Percentiles rank a stretch among this genome's conserved stretches.
Evolutionary conservation across 345 rosid genomes (phyloP).

Genomic region (Aethionema arabicum): DNA sequence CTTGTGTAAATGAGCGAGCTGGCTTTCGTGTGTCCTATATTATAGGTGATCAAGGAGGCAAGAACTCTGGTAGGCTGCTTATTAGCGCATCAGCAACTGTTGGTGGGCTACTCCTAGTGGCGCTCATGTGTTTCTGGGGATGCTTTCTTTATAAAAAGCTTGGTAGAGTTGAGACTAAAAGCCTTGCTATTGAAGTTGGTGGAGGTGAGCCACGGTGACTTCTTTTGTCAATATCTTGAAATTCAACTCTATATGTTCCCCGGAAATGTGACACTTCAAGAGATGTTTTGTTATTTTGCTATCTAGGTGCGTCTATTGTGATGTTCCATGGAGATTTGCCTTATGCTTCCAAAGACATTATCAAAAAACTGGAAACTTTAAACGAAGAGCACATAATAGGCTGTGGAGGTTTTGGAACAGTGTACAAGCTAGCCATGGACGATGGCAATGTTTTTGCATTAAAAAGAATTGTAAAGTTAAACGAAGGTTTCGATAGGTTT

Average conservation of each 20-base stretch:
- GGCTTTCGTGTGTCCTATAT: constrained; percentile 25
- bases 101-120: constrained; percentile 95
- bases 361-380: constrained; percentile 81
- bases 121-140: constrained; percentile 99
- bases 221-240: constrained; percentile 10
- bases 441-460: constrained; percentile 92
- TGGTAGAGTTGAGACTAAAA: constrained; percentile 71
- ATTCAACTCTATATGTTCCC: constrained; percentile 7
- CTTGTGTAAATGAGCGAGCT: constrained; percentile 17
- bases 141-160: constrained; percentile 97
- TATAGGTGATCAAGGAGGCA: constrained; percentile 63
- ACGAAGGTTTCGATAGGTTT: constrained; percentile 92
- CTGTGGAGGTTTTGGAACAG: constrained; percentile 93
- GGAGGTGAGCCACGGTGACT: constrained; percentile 62
- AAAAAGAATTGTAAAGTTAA: constrained; percentile 80
- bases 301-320: constrained; percentile 89
- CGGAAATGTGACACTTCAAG: constrained; percentile 14
- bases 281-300: constrained; percentile 21
- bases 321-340: constrained; percentile 99
- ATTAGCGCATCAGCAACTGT: constrained; percentile 94
- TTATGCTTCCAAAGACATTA: constrained; percentile 91
- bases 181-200: constrained; percentile 80
- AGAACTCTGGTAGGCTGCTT: constrained; percentile 67
- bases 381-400: constrained; percentile 89
- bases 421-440: constrained; percentile 94